phyloP scores from a whole-genome alignment of 2,329 filamentous ascomycete genomes.

The Nemania sp. region DNA sequence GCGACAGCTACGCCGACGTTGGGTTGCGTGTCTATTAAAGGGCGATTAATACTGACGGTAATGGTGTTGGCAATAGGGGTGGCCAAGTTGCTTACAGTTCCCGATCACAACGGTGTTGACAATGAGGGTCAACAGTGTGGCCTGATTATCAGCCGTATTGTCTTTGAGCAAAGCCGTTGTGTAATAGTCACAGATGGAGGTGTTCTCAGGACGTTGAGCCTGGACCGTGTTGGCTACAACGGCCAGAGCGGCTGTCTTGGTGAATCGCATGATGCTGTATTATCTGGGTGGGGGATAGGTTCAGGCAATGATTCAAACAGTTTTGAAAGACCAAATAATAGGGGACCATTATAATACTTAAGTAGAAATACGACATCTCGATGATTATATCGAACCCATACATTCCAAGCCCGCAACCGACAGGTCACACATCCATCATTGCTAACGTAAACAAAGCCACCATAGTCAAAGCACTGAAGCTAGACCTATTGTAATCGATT shows the following conservation, averaged over 20 bases:
- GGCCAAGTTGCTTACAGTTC: slow-evolving; percentile 51
- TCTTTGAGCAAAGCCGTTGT: slow-evolving; percentile 60
- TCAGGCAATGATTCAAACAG: background rate
- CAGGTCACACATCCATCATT: background rate
- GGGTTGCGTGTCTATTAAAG: slow-evolving; percentile 51
- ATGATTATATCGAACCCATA: background rate
- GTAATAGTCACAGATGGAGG: slow-evolving; percentile 66
- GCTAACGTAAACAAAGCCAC: background rate
- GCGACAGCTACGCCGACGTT: slow-evolving; percentile 56
- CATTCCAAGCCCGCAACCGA: background rate
- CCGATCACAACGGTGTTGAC: slow-evolving; percentile 68
- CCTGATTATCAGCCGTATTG: slow-evolving; percentile 62
- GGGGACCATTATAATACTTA: background rate
- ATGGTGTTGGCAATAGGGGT: background rate
- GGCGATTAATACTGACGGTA: slow-evolving; percentile 5
- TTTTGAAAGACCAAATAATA: background rate
- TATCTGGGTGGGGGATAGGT: background rate
- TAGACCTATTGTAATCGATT: background rate
- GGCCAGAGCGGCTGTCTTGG: slow-evolving; percentile 31
- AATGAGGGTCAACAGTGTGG: slow-evolving; percentile 56
- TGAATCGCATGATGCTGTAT: slow-evolving; percentile 35
- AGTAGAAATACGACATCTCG: background rate
- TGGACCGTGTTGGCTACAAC: slow-evolving; percentile 33
- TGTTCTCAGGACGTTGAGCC: slow-evolving; percentile 53
- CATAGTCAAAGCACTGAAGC: background rate